phyloP scores from a whole-genome alignment of 2,329 filamentous ascomycete species.

The Trichoderma brevicompactum region DNA sequence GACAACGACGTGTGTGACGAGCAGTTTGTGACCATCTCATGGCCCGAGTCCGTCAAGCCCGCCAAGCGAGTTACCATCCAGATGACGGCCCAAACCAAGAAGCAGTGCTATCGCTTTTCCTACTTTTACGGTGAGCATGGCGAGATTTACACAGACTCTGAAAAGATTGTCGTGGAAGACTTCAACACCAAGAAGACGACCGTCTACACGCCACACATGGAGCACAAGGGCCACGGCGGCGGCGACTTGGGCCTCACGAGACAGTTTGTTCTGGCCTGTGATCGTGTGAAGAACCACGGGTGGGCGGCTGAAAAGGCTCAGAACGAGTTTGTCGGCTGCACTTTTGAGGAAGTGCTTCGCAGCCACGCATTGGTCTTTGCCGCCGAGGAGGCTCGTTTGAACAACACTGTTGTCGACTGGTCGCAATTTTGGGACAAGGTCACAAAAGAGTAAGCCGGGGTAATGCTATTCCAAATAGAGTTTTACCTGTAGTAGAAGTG shows the following conservation, averaged over 20 bases:
- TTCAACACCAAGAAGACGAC: constrained; percentile 44
- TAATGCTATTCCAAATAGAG: too few relatives aligned
- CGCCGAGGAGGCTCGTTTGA: constrained; percentile 80
- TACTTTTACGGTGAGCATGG: constrained; percentile 84
- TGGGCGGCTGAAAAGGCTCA: constrained; percentile 74
- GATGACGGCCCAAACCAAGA: constrained; percentile 89
- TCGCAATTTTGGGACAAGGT: constrained; percentile 69
- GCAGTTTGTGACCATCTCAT: constrained; percentile 84
- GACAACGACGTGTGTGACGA: constrained; percentile 96
- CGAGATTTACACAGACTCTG: constrained; percentile 84
- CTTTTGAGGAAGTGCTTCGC: constrained; percentile 81
- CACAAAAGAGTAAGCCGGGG: constrained; percentile 6
- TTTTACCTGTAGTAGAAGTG: too few relatives aligned
- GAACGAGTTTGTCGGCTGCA: constrained; percentile 75
- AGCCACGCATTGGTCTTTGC: constrained; percentile 95
- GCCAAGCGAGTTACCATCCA: constrained; percentile 89
- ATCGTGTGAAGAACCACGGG: constrained; percentile 73
- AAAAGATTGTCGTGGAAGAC: constrained; percentile 74
- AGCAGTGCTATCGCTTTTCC: constrained; percentile 83
- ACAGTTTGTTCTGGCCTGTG: constrained; percentile 82
- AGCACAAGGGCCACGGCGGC: constrained; percentile 48
- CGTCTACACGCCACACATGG: constrained; percentile 40
- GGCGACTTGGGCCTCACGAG: constrained; percentile 65
- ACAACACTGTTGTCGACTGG: constrained; percentile 75
- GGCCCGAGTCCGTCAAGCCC: constrained; percentile 71